A percentile compares a stretch with the other conserved stretches of the same genome.
phyloP scores from a whole-genome alignment of 768 basidiomycete species.

The Leccinum boreale region DNA sequence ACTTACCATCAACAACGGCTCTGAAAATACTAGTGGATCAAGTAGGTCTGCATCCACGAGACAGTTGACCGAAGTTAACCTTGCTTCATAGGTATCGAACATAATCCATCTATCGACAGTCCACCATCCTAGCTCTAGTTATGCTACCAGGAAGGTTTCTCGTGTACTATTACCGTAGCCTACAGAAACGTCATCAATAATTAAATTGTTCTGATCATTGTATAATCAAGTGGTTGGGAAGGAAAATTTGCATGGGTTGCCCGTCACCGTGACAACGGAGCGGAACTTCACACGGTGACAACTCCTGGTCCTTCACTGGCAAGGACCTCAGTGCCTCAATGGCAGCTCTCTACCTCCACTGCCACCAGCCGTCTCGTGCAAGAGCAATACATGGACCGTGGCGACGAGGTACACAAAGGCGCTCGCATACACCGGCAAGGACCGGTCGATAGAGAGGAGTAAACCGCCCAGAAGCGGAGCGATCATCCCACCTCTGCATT shows the following conservation, averaged over 20 bases:
- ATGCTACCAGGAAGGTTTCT: not conserved
- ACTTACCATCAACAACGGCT: not conserved
- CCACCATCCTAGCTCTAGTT: not conserved
- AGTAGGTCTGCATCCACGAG: not conserved
- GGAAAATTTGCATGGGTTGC: not conserved
- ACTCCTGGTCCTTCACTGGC: no score
- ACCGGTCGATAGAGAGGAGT: constrained; percentile 61
- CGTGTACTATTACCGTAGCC: not conserved
- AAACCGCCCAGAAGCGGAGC: constrained; percentile 77
- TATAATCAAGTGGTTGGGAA: not conserved
- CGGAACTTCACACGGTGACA: not conserved
- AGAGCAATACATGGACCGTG: constrained; percentile 58
- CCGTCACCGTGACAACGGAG: not conserved
- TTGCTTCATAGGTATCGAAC: not conserved
- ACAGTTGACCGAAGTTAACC: not conserved
- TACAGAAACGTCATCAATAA: not conserved
- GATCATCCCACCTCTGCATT: constrained; percentile 78
- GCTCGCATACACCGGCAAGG: constrained; percentile 77
- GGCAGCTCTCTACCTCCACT: constrained; percentile 6
- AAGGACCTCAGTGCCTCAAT: not conserved
- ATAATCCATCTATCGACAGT: not conserved
- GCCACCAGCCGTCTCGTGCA: constrained; percentile 45
- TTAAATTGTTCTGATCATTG: not conserved
- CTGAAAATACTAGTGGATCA: not conserved
- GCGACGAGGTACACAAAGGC: constrained; percentile 62